These are phyloP conservation scores for Erigeron canadensis DNA, from an alignment of 129 eudicot species.

Conservation along the genomic window DNA sequence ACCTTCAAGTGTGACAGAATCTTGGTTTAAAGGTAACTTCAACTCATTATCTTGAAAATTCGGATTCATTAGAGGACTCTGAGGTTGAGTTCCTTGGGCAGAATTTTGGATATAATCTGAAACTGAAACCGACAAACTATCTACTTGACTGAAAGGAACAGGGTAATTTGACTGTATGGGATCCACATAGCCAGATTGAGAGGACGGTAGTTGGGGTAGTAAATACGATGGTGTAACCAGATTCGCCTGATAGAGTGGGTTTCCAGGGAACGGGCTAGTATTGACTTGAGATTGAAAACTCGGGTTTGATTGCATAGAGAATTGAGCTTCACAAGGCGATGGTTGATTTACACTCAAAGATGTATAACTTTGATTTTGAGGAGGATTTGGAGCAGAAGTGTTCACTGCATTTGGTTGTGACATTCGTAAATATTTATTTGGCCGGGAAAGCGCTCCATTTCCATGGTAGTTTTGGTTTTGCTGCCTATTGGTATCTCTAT, in stretches of 20 bases:
- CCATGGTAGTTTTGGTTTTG: slow-evolving; percentile 1
- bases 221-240: slow-evolving; percentile 4
- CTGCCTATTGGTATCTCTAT: slow-evolving; percentile 19
- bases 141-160: slow-evolving; percentile 27
- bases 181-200: slow-evolving; percentile 17
- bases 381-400: slow-evolving; percentile 16
- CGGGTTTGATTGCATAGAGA: slow-evolving; percentile 1
- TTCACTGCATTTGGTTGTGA: slow-evolving; percentile 31
- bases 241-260: background rate
- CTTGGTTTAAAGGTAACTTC: slow-evolving; percentile 18
- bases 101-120: slow-evolving; percentile 22
- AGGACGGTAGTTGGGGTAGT: slow-evolving; percentile 19
- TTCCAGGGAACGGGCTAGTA: slow-evolving; percentile 8
- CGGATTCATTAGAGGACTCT: slow-evolving; percentile 15
- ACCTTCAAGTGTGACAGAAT: slow-evolving; percentile 29
- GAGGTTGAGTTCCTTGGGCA: slow-evolving; percentile 27
- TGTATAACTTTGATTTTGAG: slow-evolving; percentile 18
- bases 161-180: slow-evolving; percentile 17
- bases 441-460: slow-evolving; percentile 16
- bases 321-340: slow-evolving; percentile 24
- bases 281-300: slow-evolving; percentile 30
- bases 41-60: slow-evolving; percentile 28
- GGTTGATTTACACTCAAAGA: slow-evolving; percentile 25
- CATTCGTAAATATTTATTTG: slow-evolving; percentile 20
- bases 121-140: slow-evolving; percentile 27